phyloP scores from a whole-genome alignment of 305 asterid genomes.

The Andrographis paniculata region DNA sequence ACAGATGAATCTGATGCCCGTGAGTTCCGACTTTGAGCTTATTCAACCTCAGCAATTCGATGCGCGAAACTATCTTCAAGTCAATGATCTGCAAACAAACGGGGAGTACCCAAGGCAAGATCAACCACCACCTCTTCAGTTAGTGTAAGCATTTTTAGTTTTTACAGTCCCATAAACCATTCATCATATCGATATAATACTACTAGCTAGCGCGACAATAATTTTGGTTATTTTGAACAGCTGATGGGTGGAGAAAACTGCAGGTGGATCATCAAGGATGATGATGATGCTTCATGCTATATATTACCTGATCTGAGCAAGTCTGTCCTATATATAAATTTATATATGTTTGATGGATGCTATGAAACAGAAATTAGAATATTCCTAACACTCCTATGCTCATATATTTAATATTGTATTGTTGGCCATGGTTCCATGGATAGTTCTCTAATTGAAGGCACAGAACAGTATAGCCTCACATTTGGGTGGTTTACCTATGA shows the following conservation, averaged over 20 bases:
- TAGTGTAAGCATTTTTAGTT: slow-evolving; percentile 17
- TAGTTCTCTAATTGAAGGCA: not conserved
- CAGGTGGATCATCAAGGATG: not conserved
- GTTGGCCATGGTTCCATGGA: not conserved
- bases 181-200: not conserved
- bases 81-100: slow-evolving; percentile 37
- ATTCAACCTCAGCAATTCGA: slow-evolving; percentile 42
- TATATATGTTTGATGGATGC: slow-evolving; percentile 1
- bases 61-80: slow-evolving; percentile 57
- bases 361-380: not conserved
- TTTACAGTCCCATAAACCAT: not conserved
- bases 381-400: not conserved
- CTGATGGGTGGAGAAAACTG: slow-evolving; percentile 9
- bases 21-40: slow-evolving; percentile 48
- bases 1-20: slow-evolving; percentile 54
- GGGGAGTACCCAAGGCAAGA: slow-evolving; percentile 40
- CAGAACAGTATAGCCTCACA: not conserved
- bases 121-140: slow-evolving; percentile 35
- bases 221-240: not conserved
- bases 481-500: not conserved
- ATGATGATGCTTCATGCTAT: slow-evolving; percentile 2
- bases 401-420: not conserved
- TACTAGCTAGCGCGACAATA: not conserved
- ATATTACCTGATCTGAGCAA: too few relatives aligned
- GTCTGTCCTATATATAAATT: not conserved